Conservation (phyloP, 768 basidiomycete species). For the Exsudoporus frostii region DNA sequence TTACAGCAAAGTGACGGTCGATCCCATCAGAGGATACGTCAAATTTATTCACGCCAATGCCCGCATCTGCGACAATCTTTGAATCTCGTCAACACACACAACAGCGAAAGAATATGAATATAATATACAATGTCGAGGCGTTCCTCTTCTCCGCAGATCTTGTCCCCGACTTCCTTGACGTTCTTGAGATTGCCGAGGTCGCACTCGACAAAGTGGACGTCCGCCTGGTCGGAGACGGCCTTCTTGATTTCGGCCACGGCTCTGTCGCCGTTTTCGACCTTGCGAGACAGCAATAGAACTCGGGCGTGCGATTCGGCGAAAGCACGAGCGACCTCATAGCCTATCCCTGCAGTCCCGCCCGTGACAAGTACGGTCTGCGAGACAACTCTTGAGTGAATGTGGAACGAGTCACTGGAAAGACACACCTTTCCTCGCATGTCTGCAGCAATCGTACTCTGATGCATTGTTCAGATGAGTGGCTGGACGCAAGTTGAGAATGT, state of each 20-base stretch:
- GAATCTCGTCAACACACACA: neutral
- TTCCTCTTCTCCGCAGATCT: neutral
- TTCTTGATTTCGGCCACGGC: slow-evolving; percentile 1
- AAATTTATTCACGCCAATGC: neutral
- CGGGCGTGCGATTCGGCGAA: neutral
- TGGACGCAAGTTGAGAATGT: neutral
- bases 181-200: neutral
- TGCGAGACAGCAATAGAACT: neutral
- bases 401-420: neutral
- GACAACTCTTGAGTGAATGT: neutral
- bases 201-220: slow-evolving; percentile 1
- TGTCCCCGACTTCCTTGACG: neutral
- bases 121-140: neutral
- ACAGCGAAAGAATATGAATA: neutral
- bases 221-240: neutral
- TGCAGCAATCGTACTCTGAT: neutral
- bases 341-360: neutral
- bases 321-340: neutral
- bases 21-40: neutral
- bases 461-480: neutral
- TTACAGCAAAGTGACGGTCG: neutral
- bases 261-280: neutral
- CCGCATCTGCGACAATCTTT: neutral
- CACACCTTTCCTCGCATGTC: neutral
- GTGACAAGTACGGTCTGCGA: neutral